Base-by-base conservation (phyloP, 169 alveolate species). In the Eimeria mitis region DNA sequence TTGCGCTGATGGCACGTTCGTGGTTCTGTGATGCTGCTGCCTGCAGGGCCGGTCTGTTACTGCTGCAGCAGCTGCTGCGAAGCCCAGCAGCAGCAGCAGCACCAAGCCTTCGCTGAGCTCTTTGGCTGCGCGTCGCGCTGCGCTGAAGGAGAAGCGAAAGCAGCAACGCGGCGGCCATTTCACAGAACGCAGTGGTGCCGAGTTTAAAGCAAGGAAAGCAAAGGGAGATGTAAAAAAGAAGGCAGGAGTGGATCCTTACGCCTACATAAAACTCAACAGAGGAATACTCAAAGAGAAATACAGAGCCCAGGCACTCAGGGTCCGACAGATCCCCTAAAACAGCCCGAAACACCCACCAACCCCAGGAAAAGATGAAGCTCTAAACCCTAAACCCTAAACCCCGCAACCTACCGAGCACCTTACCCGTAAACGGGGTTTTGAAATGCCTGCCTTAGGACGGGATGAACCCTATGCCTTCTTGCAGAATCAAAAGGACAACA, bases 151-250 rank as follows among this genome's bases (percentile, higher is more conserved):
- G 31, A 68, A 44, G 73, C 44, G 52, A 71, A 34, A 65, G 83
- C 76, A 68, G 76, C 76, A 68, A 16, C 37, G 65, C 13, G 89
- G 79, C 19, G 96, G 96, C n/a, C 96, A 95, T 52, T 70, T 61
- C 54, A 59, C 89, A 31, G 90, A 83, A 63, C 71, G 78, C 56
- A 56, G 91, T 31, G 95, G 94, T n/a, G 81, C 54, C 1, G 95
- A 63, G 44, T 95, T 85, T 42, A 68, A 70, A 68, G 59, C 96
- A 28, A 87, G 78, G 68, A 85, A 54, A 76, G 96, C 95, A 5
- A 14, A n/a, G 16, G 96, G 96, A 40, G 96, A 95, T 28, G 65
- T 95, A 31, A 95, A 87, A 42, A 95, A 95, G 31, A 95, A 95
- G 19, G n/a, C 28, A 1, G 89, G 89, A 37, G n/a, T 95, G 31